Evolutionary conservation across 345 rosid species (phyloP), one percentile per base, ranked within the genome.

Genomic region (Pistacia atlantica): DNA sequence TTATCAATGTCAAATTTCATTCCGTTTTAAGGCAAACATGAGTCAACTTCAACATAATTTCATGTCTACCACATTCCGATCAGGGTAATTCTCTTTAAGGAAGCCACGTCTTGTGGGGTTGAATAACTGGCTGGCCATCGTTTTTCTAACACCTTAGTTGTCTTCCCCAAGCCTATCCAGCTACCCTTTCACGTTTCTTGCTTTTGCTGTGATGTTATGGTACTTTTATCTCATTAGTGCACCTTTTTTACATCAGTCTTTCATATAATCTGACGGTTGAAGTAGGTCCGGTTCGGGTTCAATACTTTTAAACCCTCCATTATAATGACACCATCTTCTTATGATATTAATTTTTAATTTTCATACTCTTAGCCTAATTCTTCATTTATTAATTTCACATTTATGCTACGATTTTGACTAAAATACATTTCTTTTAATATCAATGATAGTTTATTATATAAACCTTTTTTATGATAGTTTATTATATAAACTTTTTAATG

Each of bases 41-140:
- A 1, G 38, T 89, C 89, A 67, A 72, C 81, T 76, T 87, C 91
- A 75, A 11, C 54, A 74, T 65, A 76, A 83, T 78, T 64, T 22
- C 25, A 22, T 22, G 25, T 22, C 25, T 22, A 22, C 25, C 25
- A 8, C 33, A 58, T 76, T 18, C 86, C 63, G 2, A 11, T 62
- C 58, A 4, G 83, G 84, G 37, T n/a, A 80, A 72, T 63, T 67
- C 72, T 80, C 81, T 80, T 84, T 64, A 81, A 75, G 83, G 82
- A 80, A 77, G 86, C 83, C 86, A 83, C 85, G 75, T 22, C 25
- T 85, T 86, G 82, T 71, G 83, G 85, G 85, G 78, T 28, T 14
- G 7, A 1, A 54, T 63, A 61, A 56, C 59, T 49, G 52, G 52
- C 42, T 28, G 42, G 68, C 51, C 76, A 59, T 71, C 11, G 4